phyloP scores from a whole-genome alignment of 1,284 basidiomycete genomes.

The Ustilago shanxiensis region DNA sequence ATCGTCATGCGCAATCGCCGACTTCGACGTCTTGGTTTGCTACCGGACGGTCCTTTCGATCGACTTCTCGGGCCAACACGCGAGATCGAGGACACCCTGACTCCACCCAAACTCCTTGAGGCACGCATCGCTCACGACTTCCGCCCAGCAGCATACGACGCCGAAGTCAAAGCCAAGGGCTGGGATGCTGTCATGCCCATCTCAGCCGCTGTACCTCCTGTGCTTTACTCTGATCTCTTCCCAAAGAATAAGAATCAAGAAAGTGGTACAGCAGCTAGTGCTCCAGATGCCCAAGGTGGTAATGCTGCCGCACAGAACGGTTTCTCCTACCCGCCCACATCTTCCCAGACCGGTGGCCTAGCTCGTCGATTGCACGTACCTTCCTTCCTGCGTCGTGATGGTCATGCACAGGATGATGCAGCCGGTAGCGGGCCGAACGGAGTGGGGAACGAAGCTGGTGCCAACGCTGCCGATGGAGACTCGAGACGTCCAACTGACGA shows the following conservation, averaged over 20 bases:
- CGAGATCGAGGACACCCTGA: slow-evolving; percentile 59
- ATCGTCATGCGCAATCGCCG: slow-evolving; percentile 64
- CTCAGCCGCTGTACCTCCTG: slow-evolving; percentile 54
- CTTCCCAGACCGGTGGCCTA: slow-evolving; percentile 16
- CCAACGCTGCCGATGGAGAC: slow-evolving; percentile 9
- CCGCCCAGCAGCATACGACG: slow-evolving; percentile 33
- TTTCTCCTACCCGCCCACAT: slow-evolving; percentile 37
- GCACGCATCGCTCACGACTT: slow-evolving; percentile 58
- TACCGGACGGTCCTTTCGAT: slow-evolving; percentile 54
- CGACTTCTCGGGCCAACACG: slow-evolving; percentile 49
- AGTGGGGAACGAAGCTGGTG: slow-evolving; percentile 8
- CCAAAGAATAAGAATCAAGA: slow-evolving; percentile 19
- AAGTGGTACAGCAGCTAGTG: background rate
- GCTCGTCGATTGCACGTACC: slow-evolving; percentile 44
- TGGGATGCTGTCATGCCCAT: slow-evolving; percentile 63
- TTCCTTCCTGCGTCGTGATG: slow-evolving; percentile 39
- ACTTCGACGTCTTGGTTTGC: slow-evolving; percentile 57
- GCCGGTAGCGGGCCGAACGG: slow-evolving; percentile 1
- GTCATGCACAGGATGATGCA: slow-evolving; percentile 22
- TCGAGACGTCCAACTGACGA: slow-evolving; percentile 16
- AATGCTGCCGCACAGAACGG: slow-evolving; percentile 6
- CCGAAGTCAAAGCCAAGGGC: slow-evolving; percentile 46
- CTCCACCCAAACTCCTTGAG: slow-evolving; percentile 61
- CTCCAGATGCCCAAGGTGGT: slow-evolving; percentile 4
- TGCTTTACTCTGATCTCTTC: slow-evolving; percentile 49